A percentile compares a stretch with the other conserved stretches of the same genome.
These are phyloP conservation scores for Xylaria sp. DNA, from an alignment of 2,329 filamentous ascomycete genomes.

Conservation along the genomic window DNA sequence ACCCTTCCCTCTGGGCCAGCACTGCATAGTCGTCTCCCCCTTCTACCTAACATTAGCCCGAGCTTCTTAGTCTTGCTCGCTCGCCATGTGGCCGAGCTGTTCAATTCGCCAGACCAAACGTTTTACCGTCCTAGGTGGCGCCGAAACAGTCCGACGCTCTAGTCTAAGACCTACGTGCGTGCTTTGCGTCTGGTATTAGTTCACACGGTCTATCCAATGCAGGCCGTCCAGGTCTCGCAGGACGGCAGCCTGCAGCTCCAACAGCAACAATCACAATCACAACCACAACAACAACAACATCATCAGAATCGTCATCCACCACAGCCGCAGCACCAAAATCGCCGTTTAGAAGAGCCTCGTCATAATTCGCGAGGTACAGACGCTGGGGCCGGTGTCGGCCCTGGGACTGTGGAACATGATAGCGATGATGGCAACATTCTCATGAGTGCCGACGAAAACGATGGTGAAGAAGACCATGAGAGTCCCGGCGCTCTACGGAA, in stretches of 20 bases:
- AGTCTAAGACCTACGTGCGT: not conserved
- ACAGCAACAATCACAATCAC: not conserved
- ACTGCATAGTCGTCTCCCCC: slow-evolving; percentile 28
- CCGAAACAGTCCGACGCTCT: slow-evolving; percentile 13
- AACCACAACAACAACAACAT: not conserved
- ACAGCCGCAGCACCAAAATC: not conserved
- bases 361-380: slow-evolving; percentile 32
- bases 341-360: slow-evolving; percentile 30
- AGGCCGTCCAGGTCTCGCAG: slow-evolving; percentile 36
- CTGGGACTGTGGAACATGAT: slow-evolving; percentile 41
- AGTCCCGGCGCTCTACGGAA: slow-evolving; percentile 47
- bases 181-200: not conserved
- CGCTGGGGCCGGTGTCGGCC: not conserved
- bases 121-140: not conserved
- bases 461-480: slow-evolving; percentile 41
- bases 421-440: slow-evolving; percentile 53
- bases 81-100: slow-evolving; percentile 37
- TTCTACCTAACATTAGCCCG: slow-evolving; percentile 56
- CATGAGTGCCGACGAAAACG: slow-evolving; percentile 52
- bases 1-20: not conserved
- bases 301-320: slow-evolving; percentile 1
- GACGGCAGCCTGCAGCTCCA: slow-evolving; percentile 27
- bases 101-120: slow-evolving; percentile 14
- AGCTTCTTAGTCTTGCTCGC: slow-evolving; percentile 37
- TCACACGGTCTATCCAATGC: slow-evolving; percentile 25